Percentiles rank a stretch among this genome's conserved stretches.
Conservation (phyloP, 202 grass and related monocot species). For the Digitaria exilis region DNA sequence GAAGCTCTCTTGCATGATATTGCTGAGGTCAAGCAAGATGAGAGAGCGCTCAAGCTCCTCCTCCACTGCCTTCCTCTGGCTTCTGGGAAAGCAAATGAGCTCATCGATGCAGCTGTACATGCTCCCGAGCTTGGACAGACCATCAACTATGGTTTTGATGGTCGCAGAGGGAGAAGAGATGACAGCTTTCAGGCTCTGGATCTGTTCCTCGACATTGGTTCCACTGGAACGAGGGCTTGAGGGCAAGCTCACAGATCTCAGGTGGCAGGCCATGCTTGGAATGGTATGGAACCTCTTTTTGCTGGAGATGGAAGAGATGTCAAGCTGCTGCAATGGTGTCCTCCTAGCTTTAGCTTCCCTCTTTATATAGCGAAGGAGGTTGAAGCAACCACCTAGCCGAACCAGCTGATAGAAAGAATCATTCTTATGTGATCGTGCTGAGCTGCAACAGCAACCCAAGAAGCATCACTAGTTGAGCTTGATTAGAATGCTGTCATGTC, state of each 20-base stretch:
- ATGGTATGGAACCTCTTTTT: not conserved
- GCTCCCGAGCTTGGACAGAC: slow-evolving; percentile 6
- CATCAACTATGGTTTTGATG: slow-evolving; percentile 11
- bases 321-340: not conserved
- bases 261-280: slow-evolving; percentile 27
- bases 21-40: slow-evolving; percentile 53
- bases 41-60: slow-evolving; percentile 50
- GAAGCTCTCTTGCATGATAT: slow-evolving; percentile 32
- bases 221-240: slow-evolving; percentile 29
- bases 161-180: slow-evolving; percentile 13
- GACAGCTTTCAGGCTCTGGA: not conserved
- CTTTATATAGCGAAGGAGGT: not conserved
- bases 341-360: not conserved
- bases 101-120: slow-evolving; percentile 47
- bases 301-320: not conserved
- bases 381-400: not conserved
- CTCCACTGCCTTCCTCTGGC: slow-evolving; percentile 42
- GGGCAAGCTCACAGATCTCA: slow-evolving; percentile 49
- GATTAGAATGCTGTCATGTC: not conserved
- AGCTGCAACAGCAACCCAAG: not conserved
- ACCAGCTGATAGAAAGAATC: not conserved
- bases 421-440: not conserved
- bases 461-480: not conserved
- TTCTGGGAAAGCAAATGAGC: slow-evolving; percentile 35
- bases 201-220: slow-evolving; percentile 38